Evolutionary conservation across 768 basidiomycete genomes (phyloP).

Genomic region (Peribolospora baueri): DNA sequence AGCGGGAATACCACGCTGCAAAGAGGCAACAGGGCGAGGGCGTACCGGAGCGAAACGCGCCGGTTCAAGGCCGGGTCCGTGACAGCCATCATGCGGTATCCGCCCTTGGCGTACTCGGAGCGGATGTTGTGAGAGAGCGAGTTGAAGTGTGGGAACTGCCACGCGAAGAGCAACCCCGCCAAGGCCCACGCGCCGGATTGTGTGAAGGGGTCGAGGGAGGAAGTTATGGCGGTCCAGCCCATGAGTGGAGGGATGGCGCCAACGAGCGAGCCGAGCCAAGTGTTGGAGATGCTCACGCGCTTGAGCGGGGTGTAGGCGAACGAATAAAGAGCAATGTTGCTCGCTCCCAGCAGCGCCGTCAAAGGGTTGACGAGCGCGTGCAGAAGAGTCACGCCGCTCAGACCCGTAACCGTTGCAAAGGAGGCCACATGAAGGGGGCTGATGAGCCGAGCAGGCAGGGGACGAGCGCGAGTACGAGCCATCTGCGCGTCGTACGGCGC

Average conservation of each 20-base stretch:
- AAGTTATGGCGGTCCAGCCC: slow-evolving; percentile 94
- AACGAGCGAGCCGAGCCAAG: slow-evolving; percentile 83
- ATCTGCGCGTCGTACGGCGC: slow-evolving; percentile 93
- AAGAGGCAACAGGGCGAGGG: slow-evolving; percentile 47
- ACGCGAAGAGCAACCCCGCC: slow-evolving; percentile 67
- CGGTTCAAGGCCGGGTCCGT: slow-evolving; percentile 54
- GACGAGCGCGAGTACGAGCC: slow-evolving; percentile 63
- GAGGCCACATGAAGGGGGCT: slow-evolving; percentile 56
- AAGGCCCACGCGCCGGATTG: slow-evolving; percentile 35
- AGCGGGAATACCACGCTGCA: slow-evolving; percentile 58
- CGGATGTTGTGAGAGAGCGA: slow-evolving; percentile 67
- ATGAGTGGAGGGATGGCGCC: slow-evolving; percentile 83
- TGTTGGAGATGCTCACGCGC: slow-evolving; percentile 53
- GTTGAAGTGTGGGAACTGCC: slow-evolving; percentile 99
- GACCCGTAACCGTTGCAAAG: slow-evolving; percentile 53
- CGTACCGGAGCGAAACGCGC: slow-evolving; percentile 60
- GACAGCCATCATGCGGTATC: slow-evolving; percentile 78
- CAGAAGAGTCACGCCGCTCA: slow-evolving; percentile 52
- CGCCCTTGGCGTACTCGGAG: slow-evolving; percentile 69
- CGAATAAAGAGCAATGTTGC: slow-evolving; percentile 72
- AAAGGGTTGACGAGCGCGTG: slow-evolving; percentile 63
- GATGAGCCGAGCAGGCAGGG: slow-evolving; percentile 64
- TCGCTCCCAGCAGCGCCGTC: slow-evolving; percentile 55
- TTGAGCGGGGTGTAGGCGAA: slow-evolving; percentile 84
- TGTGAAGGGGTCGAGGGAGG: slow-evolving; percentile 55